Percentiles rank a stretch among this genome's conserved stretches.
Evolutionary conservation across 176 grass and related monocot species (phyloP).

Genomic region (Guadua angustifolia): DNA sequence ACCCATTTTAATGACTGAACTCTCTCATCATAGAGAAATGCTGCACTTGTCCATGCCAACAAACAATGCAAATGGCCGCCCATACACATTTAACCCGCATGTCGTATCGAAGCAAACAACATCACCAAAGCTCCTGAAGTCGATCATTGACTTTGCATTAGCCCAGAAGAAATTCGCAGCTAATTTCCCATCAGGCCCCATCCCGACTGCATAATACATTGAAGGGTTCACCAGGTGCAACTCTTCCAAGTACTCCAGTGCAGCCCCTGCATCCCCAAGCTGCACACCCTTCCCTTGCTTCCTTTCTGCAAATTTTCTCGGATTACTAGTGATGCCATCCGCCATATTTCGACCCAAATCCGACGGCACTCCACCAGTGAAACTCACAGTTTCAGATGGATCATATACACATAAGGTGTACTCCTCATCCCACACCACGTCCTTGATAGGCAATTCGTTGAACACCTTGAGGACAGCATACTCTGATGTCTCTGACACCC

Average conservation of each 20-base stretch:
- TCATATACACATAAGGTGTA: no score
- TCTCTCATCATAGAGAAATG: constrained; percentile 74
- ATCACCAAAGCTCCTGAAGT: constrained; percentile 81
- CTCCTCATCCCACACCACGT: no score
- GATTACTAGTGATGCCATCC: no score
- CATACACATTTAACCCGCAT: constrained; percentile 69
- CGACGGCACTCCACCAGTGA: no score
- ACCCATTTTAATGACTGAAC: constrained; percentile 68
- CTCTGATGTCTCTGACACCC: no score
- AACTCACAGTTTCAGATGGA: no score
- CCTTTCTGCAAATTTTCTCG: no score
- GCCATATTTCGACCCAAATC: no score
- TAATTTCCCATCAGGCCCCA: constrained; percentile 56
- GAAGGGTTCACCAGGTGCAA: constrained; percentile 71
- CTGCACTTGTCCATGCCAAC: constrained; percentile 74
- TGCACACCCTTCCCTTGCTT: constrained; percentile 68
- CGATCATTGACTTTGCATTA: constrained; percentile 77
- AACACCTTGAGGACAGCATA: no score
- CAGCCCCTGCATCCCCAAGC: constrained; percentile 67
- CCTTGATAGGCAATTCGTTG: no score
- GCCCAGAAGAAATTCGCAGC: constrained; percentile 84
- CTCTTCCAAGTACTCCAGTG: constrained; percentile 71
- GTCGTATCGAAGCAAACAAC: constrained; percentile 85
- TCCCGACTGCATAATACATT: constrained; percentile 63
- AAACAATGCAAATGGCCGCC: constrained; percentile 72